phyloP scores from a whole-genome alignment of 768 basidiomycete genomes.

The Termitomyces sp. region DNA sequence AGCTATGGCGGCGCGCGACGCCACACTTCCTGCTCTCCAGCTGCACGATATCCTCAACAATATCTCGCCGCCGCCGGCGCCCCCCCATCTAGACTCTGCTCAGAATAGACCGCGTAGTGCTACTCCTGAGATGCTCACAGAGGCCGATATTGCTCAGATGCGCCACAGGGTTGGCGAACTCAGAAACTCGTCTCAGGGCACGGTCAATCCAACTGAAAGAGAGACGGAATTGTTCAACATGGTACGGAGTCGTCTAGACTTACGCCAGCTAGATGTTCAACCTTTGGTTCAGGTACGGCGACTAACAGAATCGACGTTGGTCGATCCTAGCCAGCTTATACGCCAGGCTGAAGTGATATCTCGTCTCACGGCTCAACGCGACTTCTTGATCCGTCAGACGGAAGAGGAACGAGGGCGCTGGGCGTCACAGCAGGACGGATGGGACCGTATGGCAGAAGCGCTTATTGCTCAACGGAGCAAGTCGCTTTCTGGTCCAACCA shows the following conservation, averaged over 20 bases:
- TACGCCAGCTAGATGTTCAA: not conserved
- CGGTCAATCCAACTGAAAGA: constrained; percentile 22
- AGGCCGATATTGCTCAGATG: constrained; percentile 48
- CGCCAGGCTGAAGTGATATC: constrained; percentile 65
- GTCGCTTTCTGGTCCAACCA: constrained; percentile 23
- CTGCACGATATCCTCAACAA: constrained; percentile 57
- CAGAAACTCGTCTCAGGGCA: constrained; percentile 27
- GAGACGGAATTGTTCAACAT: constrained; percentile 58
- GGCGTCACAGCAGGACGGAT: constrained; percentile 61
- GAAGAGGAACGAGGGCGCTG: constrained; percentile 62
- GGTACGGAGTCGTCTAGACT: constrained; percentile 35
- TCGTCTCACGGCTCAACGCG: constrained; percentile 53
- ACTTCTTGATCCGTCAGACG: constrained; percentile 49
- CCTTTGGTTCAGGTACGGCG: constrained; percentile 39
- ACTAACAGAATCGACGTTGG: constrained; percentile 38
- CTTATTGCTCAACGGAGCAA: constrained; percentile 51
- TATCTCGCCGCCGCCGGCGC: constrained; percentile 50
- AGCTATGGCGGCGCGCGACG: constrained; percentile 18
- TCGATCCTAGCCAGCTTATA: constrained; percentile 45
- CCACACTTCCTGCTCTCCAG: constrained; percentile 35
- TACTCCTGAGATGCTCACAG: constrained; percentile 37
- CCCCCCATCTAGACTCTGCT: constrained; percentile 21
- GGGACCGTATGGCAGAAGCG: constrained; percentile 68
- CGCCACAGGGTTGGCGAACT: constrained; percentile 46
- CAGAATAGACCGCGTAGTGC: constrained; percentile 15